phyloP scores from a whole-genome alignment of 2,329 filamentous ascomycete species.

The Aureobasidium sp. region DNA sequence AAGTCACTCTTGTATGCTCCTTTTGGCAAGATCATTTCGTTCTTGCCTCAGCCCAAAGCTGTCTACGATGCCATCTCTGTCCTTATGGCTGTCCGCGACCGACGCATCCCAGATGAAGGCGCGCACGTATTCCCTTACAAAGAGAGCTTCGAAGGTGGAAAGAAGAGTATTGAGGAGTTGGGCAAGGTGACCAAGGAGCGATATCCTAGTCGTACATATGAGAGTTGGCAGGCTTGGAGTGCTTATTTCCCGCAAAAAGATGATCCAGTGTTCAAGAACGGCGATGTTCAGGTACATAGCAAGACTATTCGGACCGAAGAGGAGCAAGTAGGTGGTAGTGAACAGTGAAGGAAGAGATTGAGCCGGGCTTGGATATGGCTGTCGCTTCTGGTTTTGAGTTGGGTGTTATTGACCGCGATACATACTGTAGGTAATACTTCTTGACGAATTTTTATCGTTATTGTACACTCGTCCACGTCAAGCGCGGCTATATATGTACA shows the following conservation, averaged over 20 bases:
- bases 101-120: conserved; percentile 22
- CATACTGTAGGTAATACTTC: too few species aligned
- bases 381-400: too few species aligned
- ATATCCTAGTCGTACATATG: conserved; percentile 25
- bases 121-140: conserved; percentile 23
- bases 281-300: neutral
- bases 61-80: conserved; percentile 20
- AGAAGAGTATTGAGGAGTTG: conserved; percentile 18
- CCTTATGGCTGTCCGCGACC: conserved; percentile 24
- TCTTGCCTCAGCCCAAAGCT: conserved; percentile 8
- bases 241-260: conserved; percentile 1
- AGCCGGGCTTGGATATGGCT: too few species aligned
- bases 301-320: neutral
- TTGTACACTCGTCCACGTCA: too few species aligned
- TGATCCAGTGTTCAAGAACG: neutral
- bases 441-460: too few species aligned
- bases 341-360: neutral
- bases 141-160: neutral
- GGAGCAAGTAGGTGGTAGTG: neutral
- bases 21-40: conserved; percentile 18
- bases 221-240: conserved; percentile 17
- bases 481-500: too few species aligned
- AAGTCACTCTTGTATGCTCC: conserved; percentile 23
- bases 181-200: conserved; percentile 13
- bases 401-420: too few species aligned